Percentiles rank a stretch among this genome's conserved stretches.
These are phyloP conservation scores for Blastocystis sp. DNA, from an alignment of 352 stramenopile species.

Conservation along the genomic window DNA sequence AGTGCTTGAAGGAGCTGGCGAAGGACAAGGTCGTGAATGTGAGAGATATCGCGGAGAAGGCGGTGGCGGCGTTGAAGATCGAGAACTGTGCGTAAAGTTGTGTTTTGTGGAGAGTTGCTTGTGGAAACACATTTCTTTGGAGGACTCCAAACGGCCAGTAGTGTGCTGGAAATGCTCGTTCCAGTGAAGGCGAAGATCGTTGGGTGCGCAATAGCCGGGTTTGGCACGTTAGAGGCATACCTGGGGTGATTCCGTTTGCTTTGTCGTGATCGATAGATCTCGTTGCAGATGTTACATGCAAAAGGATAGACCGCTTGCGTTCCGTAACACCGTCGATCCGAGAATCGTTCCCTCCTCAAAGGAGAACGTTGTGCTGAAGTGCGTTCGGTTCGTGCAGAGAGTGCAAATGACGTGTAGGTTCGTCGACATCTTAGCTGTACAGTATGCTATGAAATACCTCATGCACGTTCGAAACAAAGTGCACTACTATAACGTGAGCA, in stretches of 20 bases:
- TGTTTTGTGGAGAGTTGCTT: no score
- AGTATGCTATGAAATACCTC: conserved; percentile 42
- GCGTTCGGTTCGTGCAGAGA: background rate
- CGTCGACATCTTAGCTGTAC: conserved; percentile 31
- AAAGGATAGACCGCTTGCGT: conserved; percentile 28
- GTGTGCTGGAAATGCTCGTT: no score
- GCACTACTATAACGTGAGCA: conserved; percentile 17
- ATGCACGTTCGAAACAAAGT: conserved; percentile 24
- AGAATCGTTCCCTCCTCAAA: conserved; percentile 25
- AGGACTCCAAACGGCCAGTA: no score
- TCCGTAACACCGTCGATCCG: conserved; percentile 51
- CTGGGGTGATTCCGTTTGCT: background rate
- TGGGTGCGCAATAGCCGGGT: background rate
- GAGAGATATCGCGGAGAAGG: background rate
- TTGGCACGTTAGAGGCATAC: background rate
- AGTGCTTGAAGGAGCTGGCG: background rate
- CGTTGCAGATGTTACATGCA: background rate
- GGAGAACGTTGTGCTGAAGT: conserved; percentile 40
- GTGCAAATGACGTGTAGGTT: background rate
- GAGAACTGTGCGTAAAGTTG: no score
- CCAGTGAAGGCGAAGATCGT: background rate
- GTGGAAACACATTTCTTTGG: no score
- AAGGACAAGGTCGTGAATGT: conserved; percentile 8
- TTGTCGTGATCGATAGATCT: background rate
- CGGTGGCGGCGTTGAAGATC: background rate